Evolutionary conservation across 495 filamentous ascomycete species (phyloP).

Genomic region (Neurospora sp.): DNA sequence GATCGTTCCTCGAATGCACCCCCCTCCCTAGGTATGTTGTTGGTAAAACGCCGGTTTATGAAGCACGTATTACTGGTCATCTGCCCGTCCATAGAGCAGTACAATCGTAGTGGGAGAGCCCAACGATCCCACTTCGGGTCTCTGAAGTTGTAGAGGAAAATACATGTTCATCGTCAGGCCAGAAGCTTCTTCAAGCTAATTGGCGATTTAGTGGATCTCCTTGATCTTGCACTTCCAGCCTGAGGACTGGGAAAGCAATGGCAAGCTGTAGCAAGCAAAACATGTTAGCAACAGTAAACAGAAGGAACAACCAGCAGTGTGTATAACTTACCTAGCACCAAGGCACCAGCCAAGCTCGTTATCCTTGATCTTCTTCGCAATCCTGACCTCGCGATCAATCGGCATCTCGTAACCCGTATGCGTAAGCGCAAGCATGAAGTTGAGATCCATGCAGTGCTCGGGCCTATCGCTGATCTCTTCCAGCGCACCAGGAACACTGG

Average conservation of each 20-base stretch:
- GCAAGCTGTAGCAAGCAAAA: constrained; percentile 24
- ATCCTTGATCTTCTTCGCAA: constrained; percentile 95
- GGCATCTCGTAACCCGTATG: constrained; percentile 99
- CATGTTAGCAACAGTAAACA: constrained; percentile 28
- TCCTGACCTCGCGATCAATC: constrained; percentile 86
- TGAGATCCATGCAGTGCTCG: constrained; percentile 88
- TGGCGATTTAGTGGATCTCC: constrained; percentile 26
- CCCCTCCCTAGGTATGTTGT: background rate
- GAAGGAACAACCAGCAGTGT: too few relatives aligned
- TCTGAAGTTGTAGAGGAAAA: background rate
- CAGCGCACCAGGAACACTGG: constrained; percentile 58
- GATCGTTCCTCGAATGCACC: background rate
- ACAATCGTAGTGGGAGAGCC: background rate
- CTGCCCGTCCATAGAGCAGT: background rate
- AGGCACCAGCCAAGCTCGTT: constrained; percentile 98
- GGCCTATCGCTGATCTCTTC: constrained; percentile 68
- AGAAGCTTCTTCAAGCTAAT: background rate
- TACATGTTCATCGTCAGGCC: constrained; percentile 1
- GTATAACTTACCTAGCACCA: constrained; percentile 68
- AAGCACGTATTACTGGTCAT: background rate
- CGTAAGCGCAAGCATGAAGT: constrained; percentile 84
- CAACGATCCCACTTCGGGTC: background rate
- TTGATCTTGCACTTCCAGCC: constrained; percentile 41
- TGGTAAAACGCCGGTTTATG: background rate
- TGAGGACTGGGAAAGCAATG: constrained; percentile 33